Evolutionary conservation across 148 eudicot genomes (phyloP), one percentile per base, ranked within the genome.

Genomic region (Nyssa sinensis): DNA sequence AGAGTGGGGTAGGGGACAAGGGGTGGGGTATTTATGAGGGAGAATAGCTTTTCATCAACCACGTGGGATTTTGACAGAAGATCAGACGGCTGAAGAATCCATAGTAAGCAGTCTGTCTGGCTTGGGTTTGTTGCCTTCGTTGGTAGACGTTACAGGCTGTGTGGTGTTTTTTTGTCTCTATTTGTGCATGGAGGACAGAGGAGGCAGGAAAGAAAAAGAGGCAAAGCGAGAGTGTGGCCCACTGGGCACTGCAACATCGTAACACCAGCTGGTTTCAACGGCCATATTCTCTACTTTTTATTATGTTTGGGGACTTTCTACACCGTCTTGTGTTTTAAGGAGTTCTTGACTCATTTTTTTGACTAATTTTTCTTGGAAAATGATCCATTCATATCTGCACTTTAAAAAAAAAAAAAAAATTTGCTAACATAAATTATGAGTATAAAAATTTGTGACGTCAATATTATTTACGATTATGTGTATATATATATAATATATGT

Each of bases 71-170:
- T 53, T 78, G 85, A 75, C 85, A 82, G 77, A 53, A 13, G 64
- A 82, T 82, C 85, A 53, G 57, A 82, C 82, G 85, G 85, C 82
- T 72, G 31, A 51, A 55, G 53, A 31, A 37, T 67, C 65, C 62
- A 39, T n/a, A 23, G 57, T 14, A 49, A 49, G 62, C 25, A 70
- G 44, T 1, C 8, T 19, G 28, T 55, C 39, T 23, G 0, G 19
- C 6, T n/a, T 13, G 44, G 23, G 29, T 32, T 19, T 53, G 39
- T 11, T 62, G 73, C 68, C 66, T 83, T 61, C 71, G 81, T 74
- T 77, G 81, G 79, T 80, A 84, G 84, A 81, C 86, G 86, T 84
- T 84, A 63, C 64, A 60, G 7, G 17, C 65, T 58, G 66, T 59
- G 35, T 59, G 65, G 64, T n/a, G n/a, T n/a, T 33, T 28, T 28